phyloP scores from a whole-genome alignment of 2,329 filamentous ascomycete species.

The Aspergillus sclerotialis region DNA sequence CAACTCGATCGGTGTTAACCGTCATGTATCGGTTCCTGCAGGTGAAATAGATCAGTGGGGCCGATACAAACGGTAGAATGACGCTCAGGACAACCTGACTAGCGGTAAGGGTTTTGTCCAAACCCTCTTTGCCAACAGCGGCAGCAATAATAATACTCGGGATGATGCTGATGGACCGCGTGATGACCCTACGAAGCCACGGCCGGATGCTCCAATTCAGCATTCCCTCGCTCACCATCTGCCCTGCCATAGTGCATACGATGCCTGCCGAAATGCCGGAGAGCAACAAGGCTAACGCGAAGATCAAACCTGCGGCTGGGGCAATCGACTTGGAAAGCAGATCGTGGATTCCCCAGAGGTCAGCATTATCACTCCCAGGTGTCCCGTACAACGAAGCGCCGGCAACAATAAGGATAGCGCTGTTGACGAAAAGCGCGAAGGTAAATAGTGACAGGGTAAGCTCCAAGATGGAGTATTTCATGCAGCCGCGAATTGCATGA shows the following conservation, averaged over 20 bases:
- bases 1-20: constrained; percentile 44
- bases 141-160: constrained; percentile 79
- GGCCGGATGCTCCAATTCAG: constrained; percentile 67
- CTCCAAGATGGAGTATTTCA: constrained; percentile 67
- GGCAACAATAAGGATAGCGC: constrained; percentile 72
- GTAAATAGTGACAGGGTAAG: constrained; percentile 67
- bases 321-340: constrained; percentile 64
- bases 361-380: constrained; percentile 56
- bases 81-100: constrained; percentile 73
- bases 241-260: constrained; percentile 81
- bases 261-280: constrained; percentile 77
- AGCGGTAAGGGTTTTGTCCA: constrained; percentile 65
- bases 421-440: constrained; percentile 80
- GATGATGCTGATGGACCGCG: constrained; percentile 71
- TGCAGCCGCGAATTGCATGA: constrained; percentile 63
- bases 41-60: constrained; percentile 80
- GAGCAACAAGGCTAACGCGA: constrained; percentile 71
- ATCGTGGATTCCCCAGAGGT: constrained; percentile 76
- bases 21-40: constrained; percentile 75
- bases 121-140: constrained; percentile 63
- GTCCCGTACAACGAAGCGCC: constrained; percentile 66
- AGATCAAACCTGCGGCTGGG: constrained; percentile 72
- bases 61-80: constrained; percentile 73
- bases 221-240: constrained; percentile 83
- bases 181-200: constrained; percentile 72